phyloP scores from a whole-genome alignment of 371 early-diverging fungal genomes.

The Syncephalis fuscata region DNA sequence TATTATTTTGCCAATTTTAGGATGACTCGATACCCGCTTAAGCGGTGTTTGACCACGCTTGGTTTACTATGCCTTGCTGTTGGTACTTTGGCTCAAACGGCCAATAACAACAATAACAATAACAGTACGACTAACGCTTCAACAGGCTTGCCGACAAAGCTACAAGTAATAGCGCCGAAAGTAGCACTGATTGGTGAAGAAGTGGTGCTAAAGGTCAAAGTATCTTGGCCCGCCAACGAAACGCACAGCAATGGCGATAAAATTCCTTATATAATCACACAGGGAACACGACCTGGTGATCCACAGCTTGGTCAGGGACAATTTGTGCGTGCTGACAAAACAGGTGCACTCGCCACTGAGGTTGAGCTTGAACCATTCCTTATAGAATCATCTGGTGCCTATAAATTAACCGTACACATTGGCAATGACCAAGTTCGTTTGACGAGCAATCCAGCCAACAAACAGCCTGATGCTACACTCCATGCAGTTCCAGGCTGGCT shows the following conservation, averaged over 20 bases:
- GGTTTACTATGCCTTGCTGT: too few relatives aligned
- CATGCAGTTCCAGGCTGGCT: conserved; percentile 2
- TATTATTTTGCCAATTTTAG: too few relatives aligned
- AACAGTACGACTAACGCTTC: too few relatives aligned
- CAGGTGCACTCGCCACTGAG: too few relatives aligned
- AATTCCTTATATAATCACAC: background rate
- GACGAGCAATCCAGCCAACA: background rate
- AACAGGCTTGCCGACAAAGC: too few relatives aligned
- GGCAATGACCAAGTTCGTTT: background rate
- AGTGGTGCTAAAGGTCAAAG: background rate
- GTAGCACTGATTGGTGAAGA: background rate
- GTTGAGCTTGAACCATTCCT: too few relatives aligned
- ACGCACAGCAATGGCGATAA: background rate
- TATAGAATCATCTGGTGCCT: too few relatives aligned
- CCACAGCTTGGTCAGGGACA: background rate
- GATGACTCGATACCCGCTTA: too few relatives aligned
- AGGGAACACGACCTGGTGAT: background rate
- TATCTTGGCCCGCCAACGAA: background rate
- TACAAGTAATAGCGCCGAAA: background rate
- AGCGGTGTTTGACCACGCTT: too few relatives aligned
- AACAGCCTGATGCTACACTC: background rate
- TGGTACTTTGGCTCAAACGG: too few relatives aligned
- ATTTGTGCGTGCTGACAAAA: background rate
- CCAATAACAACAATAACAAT: too few relatives aligned
- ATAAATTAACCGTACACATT: background rate